phyloP scores from a whole-genome alignment of 2,329 filamentous ascomycete species.

The Arthroderma sp. region DNA sequence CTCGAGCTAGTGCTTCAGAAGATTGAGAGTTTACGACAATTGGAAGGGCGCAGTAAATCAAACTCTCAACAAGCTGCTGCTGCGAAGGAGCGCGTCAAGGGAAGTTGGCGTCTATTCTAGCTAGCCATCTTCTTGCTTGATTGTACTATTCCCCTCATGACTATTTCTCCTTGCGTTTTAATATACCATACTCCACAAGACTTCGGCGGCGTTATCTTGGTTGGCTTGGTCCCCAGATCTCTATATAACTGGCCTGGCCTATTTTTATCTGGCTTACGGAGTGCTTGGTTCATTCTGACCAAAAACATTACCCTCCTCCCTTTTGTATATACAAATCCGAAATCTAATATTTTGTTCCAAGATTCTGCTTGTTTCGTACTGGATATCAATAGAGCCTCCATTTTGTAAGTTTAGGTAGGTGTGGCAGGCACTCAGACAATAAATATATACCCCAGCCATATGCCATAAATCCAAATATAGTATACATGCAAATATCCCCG shows the following conservation, averaged over 20 bases:
- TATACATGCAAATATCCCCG: neutral
- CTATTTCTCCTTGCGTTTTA: neutral
- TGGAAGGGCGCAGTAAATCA: slow-evolving; percentile 63
- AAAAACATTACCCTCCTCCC: neutral
- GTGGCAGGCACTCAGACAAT: neutral
- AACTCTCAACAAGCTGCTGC: slow-evolving; percentile 26
- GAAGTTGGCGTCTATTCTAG: slow-evolving; percentile 35
- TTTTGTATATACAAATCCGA: neutral
- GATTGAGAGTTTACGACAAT: slow-evolving; percentile 78
- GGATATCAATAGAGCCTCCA: neutral
- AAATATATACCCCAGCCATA: neutral
- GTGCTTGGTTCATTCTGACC: neutral
- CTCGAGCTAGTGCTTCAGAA: slow-evolving; percentile 88
- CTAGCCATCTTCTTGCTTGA: neutral
- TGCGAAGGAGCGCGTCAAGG: slow-evolving; percentile 28
- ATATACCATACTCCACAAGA: neutral
- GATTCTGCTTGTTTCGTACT: neutral
- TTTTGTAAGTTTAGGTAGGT: neutral
- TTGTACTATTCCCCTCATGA: neutral
- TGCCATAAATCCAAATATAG: slow-evolving; percentile 1
- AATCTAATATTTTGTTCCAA: neutral
- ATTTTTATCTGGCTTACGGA: neutral
- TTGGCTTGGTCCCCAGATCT: neutral
- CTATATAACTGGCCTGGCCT: neutral
- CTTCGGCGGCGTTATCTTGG: slow-evolving; percentile 1